Evolutionary conservation across 352 stramenopile genomes (phyloP).

Genomic region (Phytophthora sp.): DNA sequence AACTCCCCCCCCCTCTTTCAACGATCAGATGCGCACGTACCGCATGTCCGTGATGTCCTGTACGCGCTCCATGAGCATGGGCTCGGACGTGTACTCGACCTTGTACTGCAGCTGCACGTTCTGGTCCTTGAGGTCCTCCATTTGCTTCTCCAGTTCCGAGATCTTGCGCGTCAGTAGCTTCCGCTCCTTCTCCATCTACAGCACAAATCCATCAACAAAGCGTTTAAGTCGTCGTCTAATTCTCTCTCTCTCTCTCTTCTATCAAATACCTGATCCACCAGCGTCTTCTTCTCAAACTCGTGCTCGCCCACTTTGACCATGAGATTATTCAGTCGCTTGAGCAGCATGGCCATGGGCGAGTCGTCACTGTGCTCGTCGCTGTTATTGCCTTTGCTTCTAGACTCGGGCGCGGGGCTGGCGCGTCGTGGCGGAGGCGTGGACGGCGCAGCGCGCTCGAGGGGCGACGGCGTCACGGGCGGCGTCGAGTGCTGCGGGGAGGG

Average conservation of each 20-base stretch:
- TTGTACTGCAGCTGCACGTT: conserved; percentile 89
- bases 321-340: conserved; percentile 81
- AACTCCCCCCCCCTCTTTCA: background rate
- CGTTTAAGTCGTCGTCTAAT: conserved; percentile 4
- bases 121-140: conserved; percentile 80
- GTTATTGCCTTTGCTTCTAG: conserved; percentile 24
- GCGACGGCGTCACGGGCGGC: conserved; percentile 44
- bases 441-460: conserved; percentile 25
- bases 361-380: conserved; percentile 38
- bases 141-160: conserved; percentile 51
- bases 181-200: conserved; percentile 83
- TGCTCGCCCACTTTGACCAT: conserved; percentile 87
- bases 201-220: background rate
- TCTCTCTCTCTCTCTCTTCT: background rate
- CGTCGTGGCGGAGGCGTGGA: conserved; percentile 30
- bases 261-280: conserved; percentile 62
- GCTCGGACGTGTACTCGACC: conserved; percentile 80
- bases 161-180: conserved; percentile 52
- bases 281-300: conserved; percentile 89
- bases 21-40: conserved; percentile 20
- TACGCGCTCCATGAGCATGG: conserved; percentile 81
- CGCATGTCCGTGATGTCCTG: conserved; percentile 86
- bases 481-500: conserved; percentile 37
- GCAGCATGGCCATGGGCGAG: conserved; percentile 74
- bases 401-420: background rate